phyloP scores from a whole-genome alignment of 73 alveolate genomes.

The Tetrahymena thermophila region DNA sequence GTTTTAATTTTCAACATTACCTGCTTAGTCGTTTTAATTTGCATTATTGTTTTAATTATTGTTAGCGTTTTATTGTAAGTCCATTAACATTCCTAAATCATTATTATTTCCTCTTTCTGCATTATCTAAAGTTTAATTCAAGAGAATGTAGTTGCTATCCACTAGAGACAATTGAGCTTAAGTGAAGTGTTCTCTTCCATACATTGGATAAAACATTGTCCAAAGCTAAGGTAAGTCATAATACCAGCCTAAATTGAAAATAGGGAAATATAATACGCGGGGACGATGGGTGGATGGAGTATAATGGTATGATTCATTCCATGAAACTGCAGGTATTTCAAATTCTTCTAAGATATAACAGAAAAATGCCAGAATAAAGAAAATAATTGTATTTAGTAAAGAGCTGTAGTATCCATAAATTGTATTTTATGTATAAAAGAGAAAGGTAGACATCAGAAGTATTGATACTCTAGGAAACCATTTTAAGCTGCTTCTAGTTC shows the following conservation, averaged over 20 bases:
- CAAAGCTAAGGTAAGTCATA: slow-evolving; percentile 33
- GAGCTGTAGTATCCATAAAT: slow-evolving; percentile 10
- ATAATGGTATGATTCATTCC: slow-evolving; percentile 17
- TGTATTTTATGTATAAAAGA: not conserved
- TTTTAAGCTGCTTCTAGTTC: slow-evolving; percentile 32
- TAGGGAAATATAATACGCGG: slow-evolving; percentile 4
- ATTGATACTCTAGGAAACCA: slow-evolving; percentile 4
- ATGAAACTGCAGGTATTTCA: slow-evolving; percentile 24
- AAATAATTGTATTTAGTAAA: not conserved
- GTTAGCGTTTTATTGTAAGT: not conserved
- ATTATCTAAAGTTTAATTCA: not conserved
- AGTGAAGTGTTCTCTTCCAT: slow-evolving; percentile 24
- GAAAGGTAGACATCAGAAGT: not conserved
- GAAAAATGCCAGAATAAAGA: not conserved
- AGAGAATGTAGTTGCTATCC: not conserved
- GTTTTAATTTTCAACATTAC: not conserved
- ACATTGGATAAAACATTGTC: slow-evolving; percentile 39
- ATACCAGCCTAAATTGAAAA: slow-evolving; percentile 22
- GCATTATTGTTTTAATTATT: not conserved
- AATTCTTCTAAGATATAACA: not conserved
- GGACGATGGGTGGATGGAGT: slow-evolving; percentile 40
- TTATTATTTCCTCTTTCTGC: not conserved
- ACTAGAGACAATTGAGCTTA: not conserved
- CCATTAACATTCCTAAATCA: not conserved
- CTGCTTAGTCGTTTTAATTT: not conserved